phyloP scores from a whole-genome alignment of 768 basidiomycete genomes.

The Mycena metata region DNA sequence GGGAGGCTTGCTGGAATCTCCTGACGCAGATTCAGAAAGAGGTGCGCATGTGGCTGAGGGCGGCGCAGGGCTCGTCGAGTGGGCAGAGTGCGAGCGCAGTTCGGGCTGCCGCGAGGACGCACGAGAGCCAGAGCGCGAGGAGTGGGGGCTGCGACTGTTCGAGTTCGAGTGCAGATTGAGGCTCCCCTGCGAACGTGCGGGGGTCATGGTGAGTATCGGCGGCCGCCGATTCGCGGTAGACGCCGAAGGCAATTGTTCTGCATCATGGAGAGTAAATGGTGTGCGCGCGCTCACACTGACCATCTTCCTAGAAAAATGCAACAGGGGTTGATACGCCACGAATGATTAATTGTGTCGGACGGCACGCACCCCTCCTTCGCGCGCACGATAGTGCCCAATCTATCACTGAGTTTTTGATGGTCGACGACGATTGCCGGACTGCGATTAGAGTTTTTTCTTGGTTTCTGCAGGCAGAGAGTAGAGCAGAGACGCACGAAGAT shows the following conservation, averaged over 20 bases:
- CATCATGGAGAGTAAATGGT: conserved; percentile 27
- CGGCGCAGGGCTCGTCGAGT: background rate
- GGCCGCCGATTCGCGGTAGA: conserved; percentile 13
- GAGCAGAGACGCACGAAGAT: background rate
- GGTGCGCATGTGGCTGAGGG: background rate
- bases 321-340: background rate
- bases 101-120: conserved; percentile 19
- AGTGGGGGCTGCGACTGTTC: background rate
- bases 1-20: background rate
- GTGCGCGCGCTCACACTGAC: conserved; percentile 34
- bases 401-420: conserved; percentile 28
- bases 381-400: conserved; percentile 27
- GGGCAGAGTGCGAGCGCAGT: conserved; percentile 1
- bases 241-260: background rate
- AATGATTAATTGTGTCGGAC: background rate
- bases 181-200: conserved; percentile 27
- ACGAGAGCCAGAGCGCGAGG: conserved; percentile 10
- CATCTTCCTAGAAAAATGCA: conserved; percentile 17
- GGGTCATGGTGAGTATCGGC: conserved; percentile 32
- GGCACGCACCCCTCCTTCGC: conserved; percentile 32
- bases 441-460: background rate
- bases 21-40: background rate
- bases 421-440: conserved; percentile 22
- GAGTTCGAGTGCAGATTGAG: background rate
- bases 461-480: background rate